Conservation (phyloP, 202 grass and related monocot species). For the Schoenoplectus tabernaemontani region DNA sequence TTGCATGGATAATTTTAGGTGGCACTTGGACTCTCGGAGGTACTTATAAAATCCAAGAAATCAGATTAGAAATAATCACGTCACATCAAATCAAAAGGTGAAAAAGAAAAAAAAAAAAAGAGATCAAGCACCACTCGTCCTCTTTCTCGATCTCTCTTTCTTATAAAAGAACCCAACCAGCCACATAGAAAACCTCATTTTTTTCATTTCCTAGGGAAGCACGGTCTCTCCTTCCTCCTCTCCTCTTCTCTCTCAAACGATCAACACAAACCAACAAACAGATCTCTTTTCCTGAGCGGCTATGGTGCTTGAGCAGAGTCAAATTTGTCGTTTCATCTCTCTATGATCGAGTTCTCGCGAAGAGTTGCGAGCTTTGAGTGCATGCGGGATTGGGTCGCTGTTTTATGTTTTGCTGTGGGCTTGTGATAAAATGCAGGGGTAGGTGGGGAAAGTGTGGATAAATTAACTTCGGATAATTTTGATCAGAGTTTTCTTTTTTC, state of each 20-base stretch:
- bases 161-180: slow-evolving; percentile 11
- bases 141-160: neutral
- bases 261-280: neutral
- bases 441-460: slow-evolving; percentile 28
- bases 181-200: neutral
- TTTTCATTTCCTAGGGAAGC: neutral
- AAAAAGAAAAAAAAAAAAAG: neutral
- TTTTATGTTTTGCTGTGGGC: slow-evolving; percentile 5
- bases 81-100: too few relatives aligned
- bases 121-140: slow-evolving; percentile 9
- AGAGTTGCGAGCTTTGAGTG: slow-evolving; percentile 18
- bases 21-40: too few relatives aligned
- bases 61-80: too few relatives aligned
- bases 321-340: neutral
- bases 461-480: slow-evolving; percentile 1
- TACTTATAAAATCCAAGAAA: too few relatives aligned
- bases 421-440: slow-evolving; percentile 6
- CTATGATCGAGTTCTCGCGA: slow-evolving; percentile 20
- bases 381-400: slow-evolving; percentile 7
- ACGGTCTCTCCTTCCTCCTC: neutral
- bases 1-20: neutral
- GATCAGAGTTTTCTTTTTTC: neutral
- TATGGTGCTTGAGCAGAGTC: slow-evolving; percentile 9
- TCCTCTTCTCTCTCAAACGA: neutral
- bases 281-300: neutral